A percentile compares a stretch with the other conserved stretches of the same genome.
Conservation (phyloP, 2,329 filamentous ascomycete species). For the Penicillium hordei region DNA sequence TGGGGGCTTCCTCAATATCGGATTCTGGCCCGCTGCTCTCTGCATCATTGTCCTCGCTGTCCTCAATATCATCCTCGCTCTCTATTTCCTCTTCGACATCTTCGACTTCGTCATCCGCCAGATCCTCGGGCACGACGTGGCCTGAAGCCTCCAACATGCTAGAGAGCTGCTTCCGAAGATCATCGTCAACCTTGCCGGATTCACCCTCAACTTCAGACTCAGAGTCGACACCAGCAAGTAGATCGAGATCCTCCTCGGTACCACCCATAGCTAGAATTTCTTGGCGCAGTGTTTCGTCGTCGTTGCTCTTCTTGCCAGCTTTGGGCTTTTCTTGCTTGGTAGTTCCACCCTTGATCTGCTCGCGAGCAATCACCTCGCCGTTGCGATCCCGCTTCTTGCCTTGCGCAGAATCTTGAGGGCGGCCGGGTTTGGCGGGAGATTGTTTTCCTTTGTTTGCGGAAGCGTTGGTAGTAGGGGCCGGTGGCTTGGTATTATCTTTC, state of each 20-base stretch:
- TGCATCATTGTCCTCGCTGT: slow-evolving; percentile 31
- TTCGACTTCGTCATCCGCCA: slow-evolving; percentile 33
- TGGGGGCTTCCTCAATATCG: slow-evolving; percentile 31
- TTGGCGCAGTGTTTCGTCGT: slow-evolving; percentile 38
- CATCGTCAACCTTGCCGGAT: slow-evolving; percentile 33
- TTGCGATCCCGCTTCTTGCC: slow-evolving; percentile 50
- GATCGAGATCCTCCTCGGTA: slow-evolving; percentile 50
- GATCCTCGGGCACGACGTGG: slow-evolving; percentile 38
- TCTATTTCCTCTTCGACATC: slow-evolving; percentile 30
- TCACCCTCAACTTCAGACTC: slow-evolving; percentile 48
- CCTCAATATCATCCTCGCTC: slow-evolving; percentile 37
- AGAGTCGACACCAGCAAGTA: slow-evolving; percentile 47
- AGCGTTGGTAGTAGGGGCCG: slow-evolving; percentile 19
- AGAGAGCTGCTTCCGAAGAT: slow-evolving; percentile 43
- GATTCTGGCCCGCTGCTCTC: slow-evolving; percentile 25
- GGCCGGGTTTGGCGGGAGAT: slow-evolving; percentile 18
- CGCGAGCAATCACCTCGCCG: slow-evolving; percentile 44
- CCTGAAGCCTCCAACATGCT: slow-evolving; percentile 39
- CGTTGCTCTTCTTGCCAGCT: slow-evolving; percentile 16
- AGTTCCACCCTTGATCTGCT: slow-evolving; percentile 31
- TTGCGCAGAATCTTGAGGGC: slow-evolving; percentile 28
- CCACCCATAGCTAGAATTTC: slow-evolving; percentile 51
- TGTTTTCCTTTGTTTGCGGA: slow-evolving; percentile 32
- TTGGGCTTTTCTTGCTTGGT: slow-evolving; percentile 20
- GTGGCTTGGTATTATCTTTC: slow-evolving; percentile 30